A percentile compares a stretch with the other conserved stretches of the same genome.
Evolutionary conservation across 23 red algal species (phyloP).

Genomic region (Agarophyton chilense): DNA sequence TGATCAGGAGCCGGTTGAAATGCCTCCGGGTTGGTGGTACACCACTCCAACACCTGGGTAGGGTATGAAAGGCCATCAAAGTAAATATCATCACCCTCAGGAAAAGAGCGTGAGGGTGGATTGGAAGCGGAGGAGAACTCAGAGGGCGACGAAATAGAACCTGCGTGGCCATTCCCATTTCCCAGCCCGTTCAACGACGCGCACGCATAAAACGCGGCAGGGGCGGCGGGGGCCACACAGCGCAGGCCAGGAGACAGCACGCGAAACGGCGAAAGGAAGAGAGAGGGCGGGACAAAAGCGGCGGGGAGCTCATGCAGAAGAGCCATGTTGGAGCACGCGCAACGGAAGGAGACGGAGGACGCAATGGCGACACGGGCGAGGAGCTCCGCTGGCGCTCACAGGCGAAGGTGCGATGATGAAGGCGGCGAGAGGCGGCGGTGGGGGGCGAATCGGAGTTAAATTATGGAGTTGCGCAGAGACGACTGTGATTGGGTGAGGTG

Average conservation of each 20-base stretch:
- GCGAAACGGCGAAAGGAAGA: not conserved
- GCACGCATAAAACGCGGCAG: not conserved
- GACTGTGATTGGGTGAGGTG: too few species aligned
- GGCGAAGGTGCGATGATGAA: too few species aligned
- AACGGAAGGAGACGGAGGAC: too few species aligned
- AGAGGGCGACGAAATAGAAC: conserved; percentile 6
- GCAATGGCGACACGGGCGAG: too few species aligned
- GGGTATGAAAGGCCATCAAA: conserved; percentile 70
- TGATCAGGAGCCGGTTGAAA: not conserved
- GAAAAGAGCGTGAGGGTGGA: not conserved
- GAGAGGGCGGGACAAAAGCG: not conserved
- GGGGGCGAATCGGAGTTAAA: too few species aligned
- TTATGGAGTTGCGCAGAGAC: too few species aligned
- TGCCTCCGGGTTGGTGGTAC: conserved; percentile 42
- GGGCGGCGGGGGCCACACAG: not conserved
- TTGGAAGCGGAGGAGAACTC: not conserved
- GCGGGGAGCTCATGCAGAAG: not conserved
- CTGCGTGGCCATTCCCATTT: not conserved
- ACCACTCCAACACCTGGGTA: conserved; percentile 60
- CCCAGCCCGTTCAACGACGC: not conserved
- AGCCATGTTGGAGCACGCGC: too few species aligned
- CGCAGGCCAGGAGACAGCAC: not conserved
- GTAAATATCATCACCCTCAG: conserved; percentile 40
- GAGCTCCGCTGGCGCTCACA: too few species aligned
- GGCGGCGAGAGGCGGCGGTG: too few species aligned